Evolutionary conservation across 371 early-diverging fungal species (phyloP), one percentile per base, ranked within the genome.

Genomic region (Syncephalastrum monosporum): DNA sequence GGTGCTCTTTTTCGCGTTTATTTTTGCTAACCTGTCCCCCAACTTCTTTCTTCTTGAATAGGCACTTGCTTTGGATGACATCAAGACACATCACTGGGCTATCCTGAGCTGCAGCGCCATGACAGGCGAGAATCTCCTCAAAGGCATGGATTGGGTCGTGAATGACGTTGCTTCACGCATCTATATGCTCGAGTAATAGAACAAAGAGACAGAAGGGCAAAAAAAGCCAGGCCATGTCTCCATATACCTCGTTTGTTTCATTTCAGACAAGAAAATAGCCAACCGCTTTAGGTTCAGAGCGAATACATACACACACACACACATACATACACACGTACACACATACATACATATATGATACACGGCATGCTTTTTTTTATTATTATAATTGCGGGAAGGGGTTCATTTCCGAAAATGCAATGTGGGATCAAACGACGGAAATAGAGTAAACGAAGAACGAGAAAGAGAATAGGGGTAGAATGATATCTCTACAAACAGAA

Each of bases 111-210:
- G 97, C 64, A 92, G 93, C 71, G 98, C 97, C 15, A 88, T 94
- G 13, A 92, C 91, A 8, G 96, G 97, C 14, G 82, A 89, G 21
- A 89, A 93, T 64, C 67, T 97, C 50, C 74, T 94, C 27, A 79
- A 82, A 33, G 96, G 96, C 19, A 87, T 97, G 82, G 90, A 96
- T 69, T 98, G 98, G 98, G 79, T 96, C 14, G 91, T 96, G 0
- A 76, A 71, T 24, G 97, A 98, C 65, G 92, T 98, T 57, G 93
- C 90, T 14, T 82, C 90, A 8, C 81, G 95, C 44, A 92, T 97
- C 55, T 97, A 83, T 60, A 71, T 86, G 67, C 59, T 87, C 29
- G 86, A 87, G 56, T 87, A 61, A 63, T 33, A 56, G 10, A 14
- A 43, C 27, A 47, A 17, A 44, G 16, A 17, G 44, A 21, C 33